phyloP scores from a whole-genome alignment of 2,329 filamentous ascomycete genomes.

The Cyanodermella asteris region DNA sequence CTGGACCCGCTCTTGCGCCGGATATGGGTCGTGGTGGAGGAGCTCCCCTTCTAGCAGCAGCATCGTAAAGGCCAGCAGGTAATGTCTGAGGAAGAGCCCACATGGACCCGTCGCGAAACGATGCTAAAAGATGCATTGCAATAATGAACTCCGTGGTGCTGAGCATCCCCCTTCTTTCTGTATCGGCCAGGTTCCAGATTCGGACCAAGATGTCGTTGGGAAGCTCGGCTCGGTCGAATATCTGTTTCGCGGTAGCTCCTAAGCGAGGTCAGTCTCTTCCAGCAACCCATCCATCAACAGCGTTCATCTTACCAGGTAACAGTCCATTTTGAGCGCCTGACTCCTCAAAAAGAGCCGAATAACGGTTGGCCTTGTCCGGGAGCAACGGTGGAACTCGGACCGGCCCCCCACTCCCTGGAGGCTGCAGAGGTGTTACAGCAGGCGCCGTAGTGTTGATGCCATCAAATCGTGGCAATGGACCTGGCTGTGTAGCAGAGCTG shows the following conservation, averaged over 20 bases:
- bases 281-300: not conserved
- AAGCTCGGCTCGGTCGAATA: constrained; percentile 81
- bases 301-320: constrained; percentile 34
- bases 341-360: constrained; percentile 73
- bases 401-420: constrained; percentile 27
- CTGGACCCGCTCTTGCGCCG: constrained; percentile 25
- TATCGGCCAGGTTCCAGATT: constrained; percentile 91
- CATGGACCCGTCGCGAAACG: constrained; percentile 66
- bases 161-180: constrained; percentile 72
- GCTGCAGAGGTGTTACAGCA: constrained; percentile 12
- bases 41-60: constrained; percentile 48
- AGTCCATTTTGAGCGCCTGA: constrained; percentile 58
- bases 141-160: constrained; percentile 87
- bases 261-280: constrained; percentile 3
- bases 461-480: constrained; percentile 82
- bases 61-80: constrained; percentile 73
- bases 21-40: constrained; percentile 22
- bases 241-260: constrained; percentile 74
- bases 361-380: constrained; percentile 75
- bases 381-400: constrained; percentile 76
- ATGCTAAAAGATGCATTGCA: constrained; percentile 90
- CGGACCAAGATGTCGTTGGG: constrained; percentile 79
- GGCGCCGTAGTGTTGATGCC: constrained; percentile 35
- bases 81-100: constrained; percentile 59
- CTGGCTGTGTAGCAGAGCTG: constrained; percentile 23